Evolutionary conservation across 2,329 filamentous ascomycete species (phyloP).

Genomic region (Aspergillus glaucus): DNA sequence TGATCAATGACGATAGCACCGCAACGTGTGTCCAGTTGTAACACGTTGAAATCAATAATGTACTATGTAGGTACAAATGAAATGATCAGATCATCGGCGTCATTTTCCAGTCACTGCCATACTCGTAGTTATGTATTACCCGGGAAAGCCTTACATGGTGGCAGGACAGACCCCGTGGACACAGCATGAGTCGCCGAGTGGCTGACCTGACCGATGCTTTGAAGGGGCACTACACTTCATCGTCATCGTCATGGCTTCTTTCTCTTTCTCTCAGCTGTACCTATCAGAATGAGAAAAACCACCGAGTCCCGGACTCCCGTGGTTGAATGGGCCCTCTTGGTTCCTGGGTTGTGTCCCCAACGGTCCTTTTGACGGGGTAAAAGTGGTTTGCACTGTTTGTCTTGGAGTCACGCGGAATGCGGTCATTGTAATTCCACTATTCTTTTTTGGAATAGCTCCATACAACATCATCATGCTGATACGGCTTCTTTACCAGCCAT

Average conservation of each 20-base stretch:
- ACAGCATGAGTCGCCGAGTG: neutral
- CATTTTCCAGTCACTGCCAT: slow-evolving; percentile 9
- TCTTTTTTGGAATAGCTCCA: neutral
- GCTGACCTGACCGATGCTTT: neutral
- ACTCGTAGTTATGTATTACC: neutral
- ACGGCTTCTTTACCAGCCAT: neutral
- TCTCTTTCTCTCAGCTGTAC: neutral
- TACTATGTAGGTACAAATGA: neutral
- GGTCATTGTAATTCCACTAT: neutral
- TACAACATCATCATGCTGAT: neutral
- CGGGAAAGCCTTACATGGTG: neutral
- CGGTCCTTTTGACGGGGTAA: neutral
- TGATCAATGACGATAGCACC: neutral
- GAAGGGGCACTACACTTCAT: no score
- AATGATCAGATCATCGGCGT: slow-evolving; percentile 3
- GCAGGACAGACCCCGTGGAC: neutral
- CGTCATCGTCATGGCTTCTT: no score
- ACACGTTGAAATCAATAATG: neutral
- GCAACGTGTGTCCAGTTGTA: neutral
- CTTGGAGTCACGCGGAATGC: neutral
- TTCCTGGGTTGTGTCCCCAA: neutral
- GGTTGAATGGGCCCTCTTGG: neutral
- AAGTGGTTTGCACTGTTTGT: neutral
- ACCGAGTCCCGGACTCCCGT: neutral
- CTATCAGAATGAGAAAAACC: neutral